Percentiles rank a stretch among this genome's conserved stretches.
Conservation (phyloP, 192 early-diverging fungal genomes). For the Rhizophagus clarus region DNA sequence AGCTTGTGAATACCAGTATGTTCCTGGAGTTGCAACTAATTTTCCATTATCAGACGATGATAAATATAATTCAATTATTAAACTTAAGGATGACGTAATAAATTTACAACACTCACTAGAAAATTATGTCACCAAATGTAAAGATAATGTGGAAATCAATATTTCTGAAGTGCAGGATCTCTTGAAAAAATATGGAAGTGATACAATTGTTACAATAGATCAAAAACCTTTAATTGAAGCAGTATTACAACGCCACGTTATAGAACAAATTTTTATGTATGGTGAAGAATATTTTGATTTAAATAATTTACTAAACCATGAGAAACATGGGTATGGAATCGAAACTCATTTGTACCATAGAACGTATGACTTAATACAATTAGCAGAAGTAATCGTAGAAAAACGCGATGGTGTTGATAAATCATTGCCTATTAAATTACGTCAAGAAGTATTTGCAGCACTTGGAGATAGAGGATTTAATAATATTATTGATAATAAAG, state of each 20-base stretch:
- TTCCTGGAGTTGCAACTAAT: slow-evolving; percentile 14
- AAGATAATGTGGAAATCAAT: slow-evolving; percentile 3
- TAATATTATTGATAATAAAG: not conserved
- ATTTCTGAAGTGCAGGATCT: not conserved
- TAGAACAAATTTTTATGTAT: not conserved
- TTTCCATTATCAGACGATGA: slow-evolving; percentile 16
- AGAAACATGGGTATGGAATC: not conserved
- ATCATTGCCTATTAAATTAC: slow-evolving; percentile 10
- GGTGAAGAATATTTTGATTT: not conserved
- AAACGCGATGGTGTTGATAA: not conserved
- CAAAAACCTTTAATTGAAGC: slow-evolving; percentile 8
- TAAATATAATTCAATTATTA: slow-evolving; percentile 9
- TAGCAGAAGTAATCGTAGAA: not conserved
- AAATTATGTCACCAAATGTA: not conserved
- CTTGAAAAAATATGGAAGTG: not conserved
- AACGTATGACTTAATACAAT: not conserved
- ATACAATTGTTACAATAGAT: not conserved
- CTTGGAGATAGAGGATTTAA: slow-evolving; percentile 15
- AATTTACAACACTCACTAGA: not conserved
- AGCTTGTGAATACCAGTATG: slow-evolving; percentile 15
- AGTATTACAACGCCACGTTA: slow-evolving; percentile 13
- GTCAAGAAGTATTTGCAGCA: slow-evolving; percentile 14
- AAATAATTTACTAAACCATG: no score
- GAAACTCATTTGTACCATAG: not conserved
- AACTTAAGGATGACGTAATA: not conserved